These are phyloP conservation scores for Thielaviopsis punctulata DNA, from an alignment of 2,329 filamentous ascomycete genomes.

Conservation along the genomic window DNA sequence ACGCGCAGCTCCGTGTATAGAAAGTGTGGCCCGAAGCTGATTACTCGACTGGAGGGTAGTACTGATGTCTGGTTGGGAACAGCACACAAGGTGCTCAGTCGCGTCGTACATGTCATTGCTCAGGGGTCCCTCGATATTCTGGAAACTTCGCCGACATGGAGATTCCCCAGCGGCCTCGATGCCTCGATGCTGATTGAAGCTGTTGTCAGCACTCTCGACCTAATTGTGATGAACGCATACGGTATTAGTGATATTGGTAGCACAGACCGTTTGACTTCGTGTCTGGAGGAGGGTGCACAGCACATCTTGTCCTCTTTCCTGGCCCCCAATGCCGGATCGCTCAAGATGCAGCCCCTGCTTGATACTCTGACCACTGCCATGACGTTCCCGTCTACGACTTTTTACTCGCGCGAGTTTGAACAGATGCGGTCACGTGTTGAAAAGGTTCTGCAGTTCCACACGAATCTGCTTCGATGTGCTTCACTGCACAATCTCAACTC, in stretches of 20 bases:
- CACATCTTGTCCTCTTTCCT: slow-evolving; percentile 66
- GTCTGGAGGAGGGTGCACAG: slow-evolving; percentile 54
- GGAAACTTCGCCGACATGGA: slow-evolving; percentile 75
- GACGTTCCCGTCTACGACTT: slow-evolving; percentile 37
- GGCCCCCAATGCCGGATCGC: slow-evolving; percentile 47
- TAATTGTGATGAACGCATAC: slow-evolving; percentile 54
- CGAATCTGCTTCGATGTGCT: slow-evolving; percentile 52
- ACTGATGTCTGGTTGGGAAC: slow-evolving; percentile 49
- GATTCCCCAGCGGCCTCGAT: slow-evolving; percentile 52
- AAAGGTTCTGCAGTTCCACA: slow-evolving; percentile 47
- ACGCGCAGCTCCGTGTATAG: slow-evolving; percentile 51
- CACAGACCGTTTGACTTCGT: slow-evolving; percentile 32
- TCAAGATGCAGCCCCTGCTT: slow-evolving; percentile 63
- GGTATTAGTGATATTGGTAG: slow-evolving; percentile 47
- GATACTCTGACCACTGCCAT: slow-evolving; percentile 34
- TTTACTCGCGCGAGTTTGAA: slow-evolving; percentile 37
- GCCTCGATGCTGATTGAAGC: slow-evolving; percentile 49
- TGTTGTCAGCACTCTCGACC: slow-evolving; percentile 53
- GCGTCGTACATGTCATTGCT: slow-evolving; percentile 54
- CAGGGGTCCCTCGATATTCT: slow-evolving; percentile 67
- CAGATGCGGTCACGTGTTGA: slow-evolving; percentile 45
- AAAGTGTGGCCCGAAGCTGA: slow-evolving; percentile 35
- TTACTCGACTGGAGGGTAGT: slow-evolving; percentile 27
- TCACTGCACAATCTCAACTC: slow-evolving; percentile 44
- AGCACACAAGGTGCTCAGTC: slow-evolving; percentile 59